Conservation (phyloP, 768 basidiomycete genomes). For the Suillus luteus region DNA sequence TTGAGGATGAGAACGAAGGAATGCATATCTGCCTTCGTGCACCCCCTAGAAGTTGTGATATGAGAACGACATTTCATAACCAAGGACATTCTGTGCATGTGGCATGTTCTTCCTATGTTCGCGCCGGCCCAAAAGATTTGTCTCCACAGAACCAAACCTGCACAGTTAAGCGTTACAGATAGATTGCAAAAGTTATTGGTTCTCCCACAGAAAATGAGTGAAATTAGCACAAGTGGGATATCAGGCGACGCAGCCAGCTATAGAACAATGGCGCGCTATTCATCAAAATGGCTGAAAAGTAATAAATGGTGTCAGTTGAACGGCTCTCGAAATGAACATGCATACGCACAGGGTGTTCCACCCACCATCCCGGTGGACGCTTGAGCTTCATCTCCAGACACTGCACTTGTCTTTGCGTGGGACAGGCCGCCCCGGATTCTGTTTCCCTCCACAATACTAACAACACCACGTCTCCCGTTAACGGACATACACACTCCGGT, state of each 20-base stretch:
- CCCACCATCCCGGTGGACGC: slow-evolving; percentile 8
- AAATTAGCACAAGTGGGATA: not conserved
- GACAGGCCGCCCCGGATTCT: not conserved
- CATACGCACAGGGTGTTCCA: not conserved
- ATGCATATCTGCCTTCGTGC: too few species aligned
- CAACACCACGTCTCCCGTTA: not conserved
- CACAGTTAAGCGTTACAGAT: not conserved
- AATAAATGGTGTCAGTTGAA: too few species aligned
- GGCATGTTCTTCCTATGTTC: too few species aligned
- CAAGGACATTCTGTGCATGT: too few species aligned
- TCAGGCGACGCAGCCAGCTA: too few species aligned
- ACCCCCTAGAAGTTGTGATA: too few species aligned
- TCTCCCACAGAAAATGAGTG: too few species aligned
- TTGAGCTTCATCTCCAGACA: not conserved
- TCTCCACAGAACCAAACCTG: too few species aligned
- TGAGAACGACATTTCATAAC: too few species aligned
- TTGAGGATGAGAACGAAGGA: too few species aligned
- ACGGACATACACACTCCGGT: not conserved
- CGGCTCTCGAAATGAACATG: not conserved
- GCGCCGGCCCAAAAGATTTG: too few species aligned
- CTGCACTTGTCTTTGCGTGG: not conserved
- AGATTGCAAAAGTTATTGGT: too few species aligned
- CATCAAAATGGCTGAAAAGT: not conserved
- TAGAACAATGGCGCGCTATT: not conserved
- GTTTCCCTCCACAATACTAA: slow-evolving; percentile 2